These are phyloP conservation scores for Stereocaulon alpinum DNA, from an alignment of 495 filamentous ascomycete genomes.

Conservation along the genomic window DNA sequence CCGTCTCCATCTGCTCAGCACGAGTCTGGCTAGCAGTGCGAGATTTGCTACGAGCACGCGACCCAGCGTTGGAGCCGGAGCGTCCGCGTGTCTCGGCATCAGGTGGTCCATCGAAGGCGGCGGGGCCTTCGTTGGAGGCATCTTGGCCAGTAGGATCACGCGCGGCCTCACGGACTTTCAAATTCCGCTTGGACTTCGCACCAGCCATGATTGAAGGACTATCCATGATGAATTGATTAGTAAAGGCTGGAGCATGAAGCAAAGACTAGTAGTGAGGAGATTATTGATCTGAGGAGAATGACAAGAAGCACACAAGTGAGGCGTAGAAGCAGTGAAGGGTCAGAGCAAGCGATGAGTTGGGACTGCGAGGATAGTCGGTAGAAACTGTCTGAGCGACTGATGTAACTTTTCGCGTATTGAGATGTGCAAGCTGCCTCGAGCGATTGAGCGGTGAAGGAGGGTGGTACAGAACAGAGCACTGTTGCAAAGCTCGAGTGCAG, in stretches of 20 bases:
- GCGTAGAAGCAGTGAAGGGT: not conserved
- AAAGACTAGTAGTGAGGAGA: not conserved
- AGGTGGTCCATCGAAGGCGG: conserved; percentile 21
- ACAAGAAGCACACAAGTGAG: not conserved
- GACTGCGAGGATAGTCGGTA: not conserved
- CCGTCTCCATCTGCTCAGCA: not conserved
- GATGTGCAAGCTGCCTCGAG: not conserved
- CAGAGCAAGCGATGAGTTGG: not conserved
- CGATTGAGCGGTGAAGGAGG: not conserved
- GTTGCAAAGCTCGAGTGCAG: not conserved
- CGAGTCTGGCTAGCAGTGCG: conserved; percentile 28
- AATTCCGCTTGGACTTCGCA: not conserved
- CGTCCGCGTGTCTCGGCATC: conserved; percentile 27
- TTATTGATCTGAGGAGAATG: not conserved
- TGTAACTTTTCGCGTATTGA: not conserved
- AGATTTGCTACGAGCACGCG: conserved; percentile 30
- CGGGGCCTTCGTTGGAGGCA: conserved; percentile 10
- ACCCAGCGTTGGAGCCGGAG: conserved; percentile 29
- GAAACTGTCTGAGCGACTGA: not conserved
- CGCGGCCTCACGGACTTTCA: not conserved
- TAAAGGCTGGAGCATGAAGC: not conserved
- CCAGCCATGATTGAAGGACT: not conserved
- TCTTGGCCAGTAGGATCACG: not conserved
- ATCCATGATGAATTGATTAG: not conserved
- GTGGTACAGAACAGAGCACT: not conserved